These are phyloP conservation scores for Pestalotiopsis sp. DNA, from an alignment of 2,329 filamentous ascomycete species.

Conservation along the genomic window DNA sequence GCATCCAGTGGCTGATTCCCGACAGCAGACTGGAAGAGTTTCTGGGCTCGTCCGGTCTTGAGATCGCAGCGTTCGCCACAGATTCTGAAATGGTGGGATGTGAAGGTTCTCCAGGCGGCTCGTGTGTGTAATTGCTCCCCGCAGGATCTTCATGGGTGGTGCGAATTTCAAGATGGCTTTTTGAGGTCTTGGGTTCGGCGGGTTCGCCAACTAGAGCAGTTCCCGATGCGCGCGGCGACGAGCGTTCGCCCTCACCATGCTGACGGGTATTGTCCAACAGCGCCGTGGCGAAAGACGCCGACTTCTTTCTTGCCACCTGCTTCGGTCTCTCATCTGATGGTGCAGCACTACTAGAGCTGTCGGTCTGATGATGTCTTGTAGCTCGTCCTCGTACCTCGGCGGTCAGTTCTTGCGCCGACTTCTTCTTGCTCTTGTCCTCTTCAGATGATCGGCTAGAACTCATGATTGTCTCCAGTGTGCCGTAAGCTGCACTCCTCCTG, in stretches of 20 bases:
- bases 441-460: constrained; percentile 66
- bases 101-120: constrained; percentile 22
- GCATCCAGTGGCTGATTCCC: constrained; percentile 47
- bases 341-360: constrained; percentile 27
- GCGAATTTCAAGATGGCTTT: constrained; percentile 49
- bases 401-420: constrained; percentile 57
- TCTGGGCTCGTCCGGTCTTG: constrained; percentile 25
- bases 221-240: constrained; percentile 36
- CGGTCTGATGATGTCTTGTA: constrained; percentile 33
- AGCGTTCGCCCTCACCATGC: constrained; percentile 25
- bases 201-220: constrained; percentile 54
- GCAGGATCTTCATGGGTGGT: constrained; percentile 30
- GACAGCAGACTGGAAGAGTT: constrained; percentile 30
- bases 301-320: constrained; percentile 33
- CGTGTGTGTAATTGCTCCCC: constrained; percentile 23
- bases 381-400: constrained; percentile 55
- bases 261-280: constrained; percentile 44
- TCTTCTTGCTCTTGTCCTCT: constrained; percentile 62
- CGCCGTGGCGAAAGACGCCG: constrained; percentile 46
- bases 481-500: constrained; percentile 57
- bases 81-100: constrained; percentile 27
- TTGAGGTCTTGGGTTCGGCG: constrained; percentile 59
- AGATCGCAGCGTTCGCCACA: constrained; percentile 26
- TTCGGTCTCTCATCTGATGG: constrained; percentile 19
- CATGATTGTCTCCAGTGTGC: constrained; percentile 68